These are phyloP conservation scores for Sugiyamaella xylanicola DNA, from an alignment of 1,139 yeast genomes.

Conservation along the genomic window DNA sequence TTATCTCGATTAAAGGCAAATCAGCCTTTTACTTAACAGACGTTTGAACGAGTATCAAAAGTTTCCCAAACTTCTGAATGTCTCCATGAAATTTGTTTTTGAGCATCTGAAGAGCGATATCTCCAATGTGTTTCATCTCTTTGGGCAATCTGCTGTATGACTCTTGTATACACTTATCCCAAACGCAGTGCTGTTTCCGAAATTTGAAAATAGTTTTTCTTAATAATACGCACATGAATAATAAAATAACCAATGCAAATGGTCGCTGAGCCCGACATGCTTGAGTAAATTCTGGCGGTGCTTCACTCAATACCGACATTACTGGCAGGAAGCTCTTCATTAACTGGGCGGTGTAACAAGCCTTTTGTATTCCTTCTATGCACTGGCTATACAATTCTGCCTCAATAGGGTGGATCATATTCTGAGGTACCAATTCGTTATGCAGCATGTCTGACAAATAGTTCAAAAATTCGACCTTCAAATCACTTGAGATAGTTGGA, in stretches of 20 bases:
- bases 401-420: slow-evolving; percentile 2
- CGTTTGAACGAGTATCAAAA: background rate
- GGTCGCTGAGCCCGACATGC: slow-evolving; percentile 17
- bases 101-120: slow-evolving; percentile 6
- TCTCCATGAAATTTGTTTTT: slow-evolving; percentile 9
- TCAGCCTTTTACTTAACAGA: background rate
- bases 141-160: slow-evolving; percentile 7
- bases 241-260: slow-evolving; percentile 16
- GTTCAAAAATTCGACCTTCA: slow-evolving; percentile 15
- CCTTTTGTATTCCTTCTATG: slow-evolving; percentile 8
- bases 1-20: background rate
- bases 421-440: background rate
- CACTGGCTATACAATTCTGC: background rate
- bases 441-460: slow-evolving; percentile 12
- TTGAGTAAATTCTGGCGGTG: slow-evolving; percentile 11
- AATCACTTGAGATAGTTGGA: background rate
- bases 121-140: slow-evolving; percentile 8
- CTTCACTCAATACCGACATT: slow-evolving; percentile 7
- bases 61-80: background rate
- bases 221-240: slow-evolving; percentile 15
- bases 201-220: slow-evolving; percentile 10
- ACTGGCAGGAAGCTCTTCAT: slow-evolving; percentile 15
- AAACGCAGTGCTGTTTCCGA: slow-evolving; percentile 6
- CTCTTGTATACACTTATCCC: slow-evolving; percentile 19
- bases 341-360: background rate